Base-by-base conservation (phyloP, 2,329 filamentous ascomycete species). In the Chaetomium strumarium region DNA sequence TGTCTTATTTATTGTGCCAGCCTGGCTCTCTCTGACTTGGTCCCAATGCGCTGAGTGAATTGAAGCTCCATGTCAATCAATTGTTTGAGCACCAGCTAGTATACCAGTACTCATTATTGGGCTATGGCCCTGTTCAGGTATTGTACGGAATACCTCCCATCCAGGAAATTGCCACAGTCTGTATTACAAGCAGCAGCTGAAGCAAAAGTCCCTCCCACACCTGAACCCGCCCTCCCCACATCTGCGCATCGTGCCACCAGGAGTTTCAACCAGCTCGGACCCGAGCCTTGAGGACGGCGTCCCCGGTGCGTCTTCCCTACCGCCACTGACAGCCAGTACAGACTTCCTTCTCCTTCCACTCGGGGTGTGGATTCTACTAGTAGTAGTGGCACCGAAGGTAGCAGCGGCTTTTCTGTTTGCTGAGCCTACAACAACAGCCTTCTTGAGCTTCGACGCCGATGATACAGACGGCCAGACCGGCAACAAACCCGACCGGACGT, bases 161-260 rank as follows among this genome's bases (percentile, higher is more conserved):
- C n/a, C n/a, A n/a, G n/a, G n/a, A n/a, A n/a, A n/a, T n/a, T n/a
- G n/a, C n/a, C n/a, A 24, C 24, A 7, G 4, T 24, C 24, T 4
- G 24, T 9, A 11, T 57, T 44, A 70, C 53, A 79, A 67, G 60
- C 81, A 67, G 60, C 81, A 84, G 10, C 70, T 72, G 59, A 85
- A 82, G 65, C 81, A 84, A 66, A 83, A 84, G 55, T 79, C 75
- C 49, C 76, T 70, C 3, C 74, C 74, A 55, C 81, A 84, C 14
- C 67, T 68, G 62, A 77, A 83, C 12, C 77, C 80, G 57, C 75
- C 72, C 57, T 77, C 67, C 3, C 81, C 81, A 53, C 81, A 84
- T 13, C 69, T 69, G 47, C 76, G 69, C 58, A 71, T 58, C 13
- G 74, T 73, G 1, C 78, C 78, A 2, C 77, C 72, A 0, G 78